A percentile compares a stretch with the other conserved stretches of the same genome.
Conservation (phyloP, 1,284 basidiomycete species). For the Termitomyces sp. region DNA sequence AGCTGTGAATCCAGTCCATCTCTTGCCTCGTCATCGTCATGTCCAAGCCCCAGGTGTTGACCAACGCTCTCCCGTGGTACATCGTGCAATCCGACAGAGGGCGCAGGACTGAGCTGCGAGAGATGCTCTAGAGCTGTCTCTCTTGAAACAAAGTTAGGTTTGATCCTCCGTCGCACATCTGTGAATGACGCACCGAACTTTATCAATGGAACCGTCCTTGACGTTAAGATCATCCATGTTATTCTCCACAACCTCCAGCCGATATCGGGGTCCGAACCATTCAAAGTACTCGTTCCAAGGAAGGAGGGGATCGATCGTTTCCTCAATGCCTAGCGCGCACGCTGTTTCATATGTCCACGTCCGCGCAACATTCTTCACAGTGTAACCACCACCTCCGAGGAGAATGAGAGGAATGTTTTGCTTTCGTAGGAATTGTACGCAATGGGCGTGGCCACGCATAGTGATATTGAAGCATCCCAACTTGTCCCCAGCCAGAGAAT, state of each 20-base stretch:
- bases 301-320: slow-evolving; percentile 73
- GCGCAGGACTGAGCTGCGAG: slow-evolving; percentile 63
- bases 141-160: slow-evolving; percentile 28
- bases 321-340: slow-evolving; percentile 82
- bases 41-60: slow-evolving; percentile 54
- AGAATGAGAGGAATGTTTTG: slow-evolving; percentile 88
- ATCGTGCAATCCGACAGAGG: slow-evolving; percentile 85
- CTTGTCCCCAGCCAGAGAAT: slow-evolving; percentile 94
- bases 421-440: slow-evolving; percentile 82
- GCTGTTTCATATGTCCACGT: slow-evolving; percentile 98
- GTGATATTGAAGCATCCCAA: slow-evolving; percentile 95
- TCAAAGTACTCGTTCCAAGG: slow-evolving; percentile 98
- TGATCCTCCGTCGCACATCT: neutral
- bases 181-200: slow-evolving; percentile 57
- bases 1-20: slow-evolving; percentile 66
- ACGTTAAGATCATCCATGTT: slow-evolving; percentile 96
- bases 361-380: slow-evolving; percentile 91
- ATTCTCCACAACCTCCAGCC: slow-evolving; percentile 85
- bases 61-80: slow-evolving; percentile 68
- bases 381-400: slow-evolving; percentile 96
- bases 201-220: slow-evolving; percentile 77
- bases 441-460: slow-evolving; percentile 92
- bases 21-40: slow-evolving; percentile 39
- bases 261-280: slow-evolving; percentile 95
- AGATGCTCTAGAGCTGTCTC: slow-evolving; percentile 78